Evolutionary conservation across 1,284 basidiomycete species (phyloP).

Genomic region (Coriolopsis trogii): DNA sequence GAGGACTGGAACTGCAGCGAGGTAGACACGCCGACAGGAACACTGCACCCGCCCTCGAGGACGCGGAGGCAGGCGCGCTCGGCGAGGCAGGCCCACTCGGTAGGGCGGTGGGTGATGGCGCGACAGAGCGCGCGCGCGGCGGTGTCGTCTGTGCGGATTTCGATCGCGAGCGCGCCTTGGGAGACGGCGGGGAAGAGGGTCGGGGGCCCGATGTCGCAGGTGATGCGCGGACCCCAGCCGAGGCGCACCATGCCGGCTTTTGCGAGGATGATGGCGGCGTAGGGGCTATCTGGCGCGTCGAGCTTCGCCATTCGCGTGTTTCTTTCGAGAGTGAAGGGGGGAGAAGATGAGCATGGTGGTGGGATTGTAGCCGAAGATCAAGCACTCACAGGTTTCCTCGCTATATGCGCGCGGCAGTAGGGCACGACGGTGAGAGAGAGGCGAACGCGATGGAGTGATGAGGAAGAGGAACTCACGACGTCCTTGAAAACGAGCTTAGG

Average conservation of each 20-base stretch:
- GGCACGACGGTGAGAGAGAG: not conserved
- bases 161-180: conserved; percentile 91
- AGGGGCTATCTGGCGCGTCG: conserved; percentile 84
- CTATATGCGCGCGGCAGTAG: conserved; percentile 38
- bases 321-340: conserved; percentile 48
- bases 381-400: conserved; percentile 77
- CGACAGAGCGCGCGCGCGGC: conserved; percentile 66
- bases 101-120: conserved; percentile 73
- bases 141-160: conserved; percentile 78
- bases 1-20: conserved; percentile 38
- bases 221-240: conserved; percentile 78
- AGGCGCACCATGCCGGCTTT: conserved; percentile 92
- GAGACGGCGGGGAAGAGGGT: conserved; percentile 89
- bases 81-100: conserved; percentile 75
- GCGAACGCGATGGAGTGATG: not conserved
- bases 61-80: conserved; percentile 88
- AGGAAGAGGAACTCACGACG: conserved; percentile 63
- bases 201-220: conserved; percentile 75
- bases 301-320: conserved; percentile 92
- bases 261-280: conserved; percentile 90
- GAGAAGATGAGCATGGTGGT: not conserved
- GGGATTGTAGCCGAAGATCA: conserved; percentile 1
- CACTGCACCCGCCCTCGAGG: conserved; percentile 95
- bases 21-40: conserved; percentile 90
- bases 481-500: conserved; percentile 86